Base-by-base conservation (phyloP, 768 basidiomycete genomes). In the Kwoniella newhampshirensis region DNA sequence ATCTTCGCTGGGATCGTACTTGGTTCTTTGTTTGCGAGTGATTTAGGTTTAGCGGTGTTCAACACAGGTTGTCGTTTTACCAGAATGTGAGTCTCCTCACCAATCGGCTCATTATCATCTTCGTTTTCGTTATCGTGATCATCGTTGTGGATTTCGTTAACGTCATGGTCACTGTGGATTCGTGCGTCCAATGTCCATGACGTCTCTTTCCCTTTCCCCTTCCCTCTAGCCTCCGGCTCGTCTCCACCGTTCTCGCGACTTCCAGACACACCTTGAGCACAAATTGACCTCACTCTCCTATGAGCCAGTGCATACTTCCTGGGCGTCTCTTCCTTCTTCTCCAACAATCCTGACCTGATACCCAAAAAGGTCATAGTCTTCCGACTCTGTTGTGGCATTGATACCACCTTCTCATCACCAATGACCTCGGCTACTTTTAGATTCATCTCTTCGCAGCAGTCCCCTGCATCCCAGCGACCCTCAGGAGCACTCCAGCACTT, bases 1-100 rank as follows among this genome's bases (percentile, higher is more conserved):
- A 70, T 20, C 32, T 53, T 51, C 5, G 60, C 68, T 1, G 68
- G 66, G 20, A 70, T 63, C 6, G 68, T 67, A 7, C n/a, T 45
- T 5, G 61, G 63, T 42, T 59, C 61, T 8, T 41, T 41, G 13
- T 54, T 32, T 32, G 32, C 13, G 32, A 13, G 7, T 13, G 32
- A 13, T 32, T 32, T 32, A 13, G 32, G 32, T 32, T n/a, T n/a
- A n/a, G n/a, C n/a, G n/a, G n/a, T n/a, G n/a, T n/a, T n/a, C n/a
- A n/a, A n/a, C n/a, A n/a, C 32, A 32, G 6, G 32, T 32, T 32
- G 32, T 32, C 32, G 32, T 32, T 32, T 32, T 6, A 32, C 32
- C 7, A 32, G 32, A 13, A 13, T 32, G 6, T 32, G 32, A 13
- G 13, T 32, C 32, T 32, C 32, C 13, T 32, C 32, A 32, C 13